Evolutionary conservation across 2,329 filamentous ascomycete genomes (phyloP), one percentile per base, ranked within the genome.

Genomic region (Akanthomyces uredinophilus): DNA sequence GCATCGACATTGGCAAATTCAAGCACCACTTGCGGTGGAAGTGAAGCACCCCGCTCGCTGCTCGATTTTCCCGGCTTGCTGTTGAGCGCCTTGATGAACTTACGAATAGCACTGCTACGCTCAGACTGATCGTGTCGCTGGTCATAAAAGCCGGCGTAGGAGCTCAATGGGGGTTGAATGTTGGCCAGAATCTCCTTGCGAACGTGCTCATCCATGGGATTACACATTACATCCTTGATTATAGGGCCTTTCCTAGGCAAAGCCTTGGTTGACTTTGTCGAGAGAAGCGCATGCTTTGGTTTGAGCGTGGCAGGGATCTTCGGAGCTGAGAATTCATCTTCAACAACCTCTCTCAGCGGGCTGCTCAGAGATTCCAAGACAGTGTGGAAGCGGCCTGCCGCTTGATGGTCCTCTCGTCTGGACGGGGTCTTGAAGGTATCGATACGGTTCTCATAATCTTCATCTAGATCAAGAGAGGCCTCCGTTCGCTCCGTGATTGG

Each of bases 401-500:
- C 67, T 27, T 68, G 70, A 7, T 74, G 69, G 35, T 75, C 72
- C 60, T 78, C 70, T 63, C 72, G 83, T 68, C 87, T 88, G 68
- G 86, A 92, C 18, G 92, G 92, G 5, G 92, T 96, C 75, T 95
- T 96, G 54, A 86, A 82, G 59, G 81, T 82, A 83, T 82, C 73
- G 84, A 83, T 67, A 79, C 79, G 76, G 13, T 49, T 32, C n/a
- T 56, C 60, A 41, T 50, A 61, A 58, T 85, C 81, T 32, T 84
- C 86, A 5, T 84, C 83, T 47, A 88, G 76, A 41, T 88, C 88
- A 5, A 98, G 77, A 0, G 93, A 97, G 13, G 88, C 90, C 75
- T 99, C 95, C 0, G 95, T 99, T 69, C 92, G 88, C 74, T 99
- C 95, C 1, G 95, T 94, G 67, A 99, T 99, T 1, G 95, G 95